Evolutionary conservation across 306 rosid genomes (phyloP), one percentile per base, ranked within the genome.

Genomic region (Hylodesmum podocarpum): DNA sequence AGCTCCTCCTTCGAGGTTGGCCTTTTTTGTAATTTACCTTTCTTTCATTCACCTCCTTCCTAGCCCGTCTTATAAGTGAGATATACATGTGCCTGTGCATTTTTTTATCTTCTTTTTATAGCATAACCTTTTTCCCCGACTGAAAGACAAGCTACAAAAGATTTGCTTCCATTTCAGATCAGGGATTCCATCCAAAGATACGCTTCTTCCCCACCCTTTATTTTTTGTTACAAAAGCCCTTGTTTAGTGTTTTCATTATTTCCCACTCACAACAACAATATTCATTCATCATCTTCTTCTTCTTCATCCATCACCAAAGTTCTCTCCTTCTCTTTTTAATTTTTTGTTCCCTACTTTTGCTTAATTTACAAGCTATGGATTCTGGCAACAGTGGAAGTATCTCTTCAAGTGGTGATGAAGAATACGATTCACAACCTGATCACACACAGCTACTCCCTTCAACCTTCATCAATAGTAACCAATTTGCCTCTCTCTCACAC

Each of bases 371-470:
- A 78, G 83, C 87, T 72, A 94, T 92, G 98, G 97, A 94, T 84
- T 92, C 98, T 65, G 95, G 87, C 22, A 87, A 87, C 4, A 90
- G 97, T 81, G 95, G 93, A 76, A 92, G 98, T 65, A 82, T 87
- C 78, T 92, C 98, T 68, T 92, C 98, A 8, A 94, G 98, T 79
- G 91, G 93, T 7, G 98, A 86, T 18, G 98, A 92, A 75, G 97
- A 93, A 61, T 86, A 91, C 34, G 96, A 94, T 80, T 94, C 97
- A 54, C 81, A 84, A 31, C 21, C 79, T 43, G 64, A 81, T 53
- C 74, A 80, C 22, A 71, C 40, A 41, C n/a, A n/a, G n/a, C 12
- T 54, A 4, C 49, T 74, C 63, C 88, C 86, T 16, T 69, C 82
- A 40, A 40, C 82, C 59, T 71, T 80, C 2, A 55, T 91, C 78